phyloP scores from a whole-genome alignment of 768 basidiomycete species.

The Collybia sordida region DNA sequence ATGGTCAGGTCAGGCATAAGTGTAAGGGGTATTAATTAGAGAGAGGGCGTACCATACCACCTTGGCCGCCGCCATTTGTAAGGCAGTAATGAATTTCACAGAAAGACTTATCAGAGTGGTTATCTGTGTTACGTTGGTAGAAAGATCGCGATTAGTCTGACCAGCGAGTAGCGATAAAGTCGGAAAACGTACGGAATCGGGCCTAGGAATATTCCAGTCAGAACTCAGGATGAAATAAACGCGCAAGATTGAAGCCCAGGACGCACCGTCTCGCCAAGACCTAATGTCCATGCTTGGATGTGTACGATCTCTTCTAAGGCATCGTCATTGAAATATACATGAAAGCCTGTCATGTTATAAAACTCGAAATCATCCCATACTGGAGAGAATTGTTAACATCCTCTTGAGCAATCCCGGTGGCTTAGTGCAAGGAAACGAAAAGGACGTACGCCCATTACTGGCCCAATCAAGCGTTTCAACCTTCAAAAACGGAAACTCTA shows the following conservation, averaged over 20 bases:
- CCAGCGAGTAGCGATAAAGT: background rate
- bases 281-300: slow-evolving; percentile 26
- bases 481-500: slow-evolving; percentile 22
- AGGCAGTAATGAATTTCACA: slow-evolving; percentile 20
- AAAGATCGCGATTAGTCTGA: background rate
- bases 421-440: background rate
- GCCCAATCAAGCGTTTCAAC: slow-evolving; percentile 24
- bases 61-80: slow-evolving; percentile 13
- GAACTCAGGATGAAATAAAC: no score
- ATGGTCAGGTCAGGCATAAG: background rate
- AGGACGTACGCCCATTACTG: slow-evolving; percentile 9
- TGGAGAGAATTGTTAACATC: background rate
- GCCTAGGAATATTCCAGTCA: background rate
- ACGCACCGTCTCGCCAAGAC: slow-evolving; percentile 16
- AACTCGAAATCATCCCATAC: slow-evolving; percentile 23
- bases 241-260: background rate
- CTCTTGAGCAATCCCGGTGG: background rate
- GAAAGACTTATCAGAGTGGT: slow-evolving; percentile 12
- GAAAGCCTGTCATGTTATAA: slow-evolving; percentile 26
- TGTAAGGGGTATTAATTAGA: background rate
- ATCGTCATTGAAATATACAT: slow-evolving; percentile 25
- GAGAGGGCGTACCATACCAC: slow-evolving; percentile 4
- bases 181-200: slow-evolving; percentile 7
- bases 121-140: slow-evolving; percentile 4
- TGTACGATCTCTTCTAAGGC: slow-evolving; percentile 19